Conservation (phyloP, 1,284 basidiomycete genomes). For the Takashimella tepidaria region DNA sequence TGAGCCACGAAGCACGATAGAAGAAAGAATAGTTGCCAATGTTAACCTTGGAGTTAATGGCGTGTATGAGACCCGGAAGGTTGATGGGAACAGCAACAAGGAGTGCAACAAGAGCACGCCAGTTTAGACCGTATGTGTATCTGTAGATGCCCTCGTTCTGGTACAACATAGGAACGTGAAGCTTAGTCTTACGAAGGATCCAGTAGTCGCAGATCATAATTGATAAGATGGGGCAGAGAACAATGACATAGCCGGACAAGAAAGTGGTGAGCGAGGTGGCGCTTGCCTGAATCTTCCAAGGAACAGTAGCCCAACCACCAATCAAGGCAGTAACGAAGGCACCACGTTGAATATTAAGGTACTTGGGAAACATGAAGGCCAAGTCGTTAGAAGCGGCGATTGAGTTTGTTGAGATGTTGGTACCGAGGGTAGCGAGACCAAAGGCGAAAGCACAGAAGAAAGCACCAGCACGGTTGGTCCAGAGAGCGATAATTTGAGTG, state of each 20-base stretch:
- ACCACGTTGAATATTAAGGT: constrained; percentile 69
- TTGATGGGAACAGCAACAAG: constrained; percentile 38
- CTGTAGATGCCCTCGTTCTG: constrained; percentile 44
- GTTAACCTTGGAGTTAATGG: constrained; percentile 31
- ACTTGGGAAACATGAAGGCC: constrained; percentile 54
- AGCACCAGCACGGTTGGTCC: constrained; percentile 54
- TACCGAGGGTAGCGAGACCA: constrained; percentile 63
- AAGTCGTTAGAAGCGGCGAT: constrained; percentile 74
- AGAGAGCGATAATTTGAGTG: constrained; percentile 55
- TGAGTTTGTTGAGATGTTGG: constrained; percentile 65
- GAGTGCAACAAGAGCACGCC: constrained; percentile 36
- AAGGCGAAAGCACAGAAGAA: constrained; percentile 72
- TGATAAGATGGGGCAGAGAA: constrained; percentile 38
- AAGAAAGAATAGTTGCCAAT: constrained; percentile 41
- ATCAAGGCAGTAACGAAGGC: constrained; percentile 68
- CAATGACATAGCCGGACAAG: constrained; percentile 43
- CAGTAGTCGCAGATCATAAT: constrained; percentile 45
- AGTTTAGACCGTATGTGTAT: constrained; percentile 39
- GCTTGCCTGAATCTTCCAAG: constrained; percentile 41
- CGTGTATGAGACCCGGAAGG: constrained; percentile 37
- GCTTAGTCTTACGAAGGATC: constrained; percentile 26
- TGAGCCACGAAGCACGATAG: constrained; percentile 37
- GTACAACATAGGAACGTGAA: constrained; percentile 44
- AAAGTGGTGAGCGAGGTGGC: constrained; percentile 44
- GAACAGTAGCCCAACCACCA: constrained; percentile 57